These are phyloP conservation scores for Glycine tomentella DNA, from an alignment of 306 rosid species.

Conservation along the genomic window DNA sequence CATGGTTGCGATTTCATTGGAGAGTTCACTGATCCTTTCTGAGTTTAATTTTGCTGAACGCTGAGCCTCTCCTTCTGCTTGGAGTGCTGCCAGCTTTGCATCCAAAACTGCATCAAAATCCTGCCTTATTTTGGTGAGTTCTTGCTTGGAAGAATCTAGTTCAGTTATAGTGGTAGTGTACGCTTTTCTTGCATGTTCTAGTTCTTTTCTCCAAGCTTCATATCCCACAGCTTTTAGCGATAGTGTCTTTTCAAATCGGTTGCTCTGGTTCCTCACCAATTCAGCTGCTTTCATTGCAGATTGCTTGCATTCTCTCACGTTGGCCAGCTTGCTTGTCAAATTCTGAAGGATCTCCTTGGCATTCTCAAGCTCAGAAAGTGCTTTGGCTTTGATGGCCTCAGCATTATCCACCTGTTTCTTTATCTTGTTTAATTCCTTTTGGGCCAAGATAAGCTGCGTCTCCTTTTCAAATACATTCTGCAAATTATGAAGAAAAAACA, in stretches of 20 bases:
- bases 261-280: constrained; percentile 53
- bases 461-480: constrained; percentile 78
- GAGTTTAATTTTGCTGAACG: constrained; percentile 64
- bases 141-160: constrained; percentile 82
- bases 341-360: constrained; percentile 62
- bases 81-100: constrained; percentile 73
- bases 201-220: constrained; percentile 69
- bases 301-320: constrained; percentile 64
- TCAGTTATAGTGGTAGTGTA: constrained; percentile 55
- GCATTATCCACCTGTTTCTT: constrained; percentile 61
- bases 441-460: constrained; percentile 75
- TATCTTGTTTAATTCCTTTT: constrained; percentile 63
- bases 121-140: constrained; percentile 76
- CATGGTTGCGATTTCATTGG: constrained; percentile 62
- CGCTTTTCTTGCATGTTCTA: constrained; percentile 66
- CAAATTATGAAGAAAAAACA: background rate
- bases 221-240: constrained; percentile 53
- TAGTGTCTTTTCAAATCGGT: constrained; percentile 55
- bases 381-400: constrained; percentile 56
- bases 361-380: constrained; percentile 70
- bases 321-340: constrained; percentile 58
- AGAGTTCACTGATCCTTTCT: constrained; percentile 62
- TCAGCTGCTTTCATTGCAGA: constrained; percentile 68
- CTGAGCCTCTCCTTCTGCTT: constrained; percentile 81
- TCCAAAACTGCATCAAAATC: constrained; percentile 85